These are phyloP conservation scores for Coelastrella sp. DNA, from an alignment of 139 green algal genomes.

Conservation along the genomic window DNA sequence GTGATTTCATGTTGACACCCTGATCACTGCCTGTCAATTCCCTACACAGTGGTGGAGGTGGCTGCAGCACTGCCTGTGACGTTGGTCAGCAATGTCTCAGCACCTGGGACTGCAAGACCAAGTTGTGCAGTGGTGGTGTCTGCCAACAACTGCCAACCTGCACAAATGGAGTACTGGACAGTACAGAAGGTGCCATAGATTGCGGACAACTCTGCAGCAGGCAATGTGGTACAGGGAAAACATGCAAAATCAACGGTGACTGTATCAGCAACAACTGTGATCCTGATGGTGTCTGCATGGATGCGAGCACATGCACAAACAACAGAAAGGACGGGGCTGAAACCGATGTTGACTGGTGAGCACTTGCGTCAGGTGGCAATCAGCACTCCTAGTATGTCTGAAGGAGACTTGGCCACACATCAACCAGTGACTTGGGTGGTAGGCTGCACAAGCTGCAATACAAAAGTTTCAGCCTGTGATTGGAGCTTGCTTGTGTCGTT, in stretches of 20 bases:
- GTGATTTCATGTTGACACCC: background rate
- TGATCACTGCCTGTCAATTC: background rate
- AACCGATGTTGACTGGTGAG: slow-evolving; percentile 6
- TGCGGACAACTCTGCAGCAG: slow-evolving; percentile 6
- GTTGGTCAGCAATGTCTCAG: background rate
- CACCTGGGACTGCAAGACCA: slow-evolving; percentile 5
- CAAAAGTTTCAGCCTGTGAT: too few species aligned
- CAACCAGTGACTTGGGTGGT: too few species aligned
- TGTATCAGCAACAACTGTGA: slow-evolving; percentile 1
- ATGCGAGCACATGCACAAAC: slow-evolving; percentile 6
- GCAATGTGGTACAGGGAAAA: background rate
- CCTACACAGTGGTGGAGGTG: slow-evolving; percentile 11
- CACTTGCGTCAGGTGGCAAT: too few species aligned
- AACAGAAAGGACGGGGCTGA: slow-evolving; percentile 11
- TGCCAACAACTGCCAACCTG: background rate
- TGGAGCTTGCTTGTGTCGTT: too few species aligned
- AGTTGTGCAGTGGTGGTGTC: background rate
- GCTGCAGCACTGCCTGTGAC: slow-evolving; percentile 7
- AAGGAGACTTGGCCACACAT: too few species aligned
- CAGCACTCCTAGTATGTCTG: too few species aligned
- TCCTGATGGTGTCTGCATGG: background rate
- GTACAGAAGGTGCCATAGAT: background rate
- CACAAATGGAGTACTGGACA: slow-evolving; percentile 4
- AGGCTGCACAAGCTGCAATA: too few species aligned
- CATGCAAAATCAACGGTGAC: slow-evolving; percentile 11